Evolutionary conservation across 768 basidiomycete genomes (phyloP).

Genomic region (Neoboletus magnificus): DNA sequence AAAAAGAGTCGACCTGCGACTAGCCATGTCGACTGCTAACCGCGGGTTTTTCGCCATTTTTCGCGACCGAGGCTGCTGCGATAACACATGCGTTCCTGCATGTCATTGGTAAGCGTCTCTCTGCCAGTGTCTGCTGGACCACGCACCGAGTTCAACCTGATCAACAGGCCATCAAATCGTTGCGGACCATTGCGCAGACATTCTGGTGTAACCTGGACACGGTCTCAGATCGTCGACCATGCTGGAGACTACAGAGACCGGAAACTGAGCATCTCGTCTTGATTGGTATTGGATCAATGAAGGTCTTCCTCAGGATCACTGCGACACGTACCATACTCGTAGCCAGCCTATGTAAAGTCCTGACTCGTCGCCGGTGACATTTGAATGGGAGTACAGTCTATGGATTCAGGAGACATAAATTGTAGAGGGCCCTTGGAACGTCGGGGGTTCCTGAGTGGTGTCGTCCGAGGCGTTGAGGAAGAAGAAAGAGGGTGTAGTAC

Average conservation of each 20-base stretch:
- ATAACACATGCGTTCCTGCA: constrained; percentile 27
- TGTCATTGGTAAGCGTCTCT: constrained; percentile 26
- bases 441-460: background rate
- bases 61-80: constrained; percentile 3
- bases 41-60: constrained; percentile 6
- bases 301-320: background rate
- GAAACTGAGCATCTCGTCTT: background rate
- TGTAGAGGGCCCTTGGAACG: background rate
- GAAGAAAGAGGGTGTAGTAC: too few relatives aligned
- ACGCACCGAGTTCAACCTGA: background rate
- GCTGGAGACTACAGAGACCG: constrained; percentile 26
- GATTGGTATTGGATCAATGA: background rate
- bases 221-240: constrained; percentile 58
- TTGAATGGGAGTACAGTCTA: background rate
- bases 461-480: background rate
- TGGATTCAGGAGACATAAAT: background rate
- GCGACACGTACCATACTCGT: background rate
- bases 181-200: constrained; percentile 75
- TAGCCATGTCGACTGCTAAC: background rate
- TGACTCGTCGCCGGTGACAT: background rate
- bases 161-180: constrained; percentile 76
- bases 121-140: background rate
- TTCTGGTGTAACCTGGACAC: constrained; percentile 55
- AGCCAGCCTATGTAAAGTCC: background rate
- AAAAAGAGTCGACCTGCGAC: background rate